Evolutionary conservation across 192 early-diverging fungal genomes (phyloP).

Genomic region (Coemansia sp.): DNA sequence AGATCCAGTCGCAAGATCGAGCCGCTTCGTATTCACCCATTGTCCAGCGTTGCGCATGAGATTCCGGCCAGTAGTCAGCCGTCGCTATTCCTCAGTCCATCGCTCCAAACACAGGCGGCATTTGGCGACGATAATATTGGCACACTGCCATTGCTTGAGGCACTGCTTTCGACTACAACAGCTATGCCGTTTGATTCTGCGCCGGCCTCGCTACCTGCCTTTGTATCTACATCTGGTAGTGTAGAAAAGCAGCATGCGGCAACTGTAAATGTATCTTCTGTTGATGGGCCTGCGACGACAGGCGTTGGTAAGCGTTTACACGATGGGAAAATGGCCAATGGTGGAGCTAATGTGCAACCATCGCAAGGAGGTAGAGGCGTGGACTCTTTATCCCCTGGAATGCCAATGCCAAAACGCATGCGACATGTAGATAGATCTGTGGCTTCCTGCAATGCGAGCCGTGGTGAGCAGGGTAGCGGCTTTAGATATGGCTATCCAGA

Average conservation of each 20-base stretch:
- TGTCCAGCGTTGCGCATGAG: neutral
- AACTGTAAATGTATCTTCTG: neutral
- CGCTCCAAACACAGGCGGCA: slow-evolving; percentile 11
- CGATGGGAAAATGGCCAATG: neutral
- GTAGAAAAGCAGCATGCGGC: slow-evolving; percentile 1
- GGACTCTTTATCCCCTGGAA: neutral
- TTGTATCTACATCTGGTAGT: neutral
- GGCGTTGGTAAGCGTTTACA: slow-evolving; percentile 4
- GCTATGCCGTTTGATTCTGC: slow-evolving; percentile 25
- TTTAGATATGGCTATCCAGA: slow-evolving; percentile 8
- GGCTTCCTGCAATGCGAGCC: neutral
- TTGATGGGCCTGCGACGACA: neutral
- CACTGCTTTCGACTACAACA: slow-evolving; percentile 38
- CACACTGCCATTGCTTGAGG: slow-evolving; percentile 44
- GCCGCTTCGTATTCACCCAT: neutral
- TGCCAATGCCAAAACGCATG: slow-evolving; percentile 25
- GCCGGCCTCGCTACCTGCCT: slow-evolving; percentile 13
- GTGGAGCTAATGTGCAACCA: neutral
- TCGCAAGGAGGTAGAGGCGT: neutral
- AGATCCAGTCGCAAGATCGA: neutral
- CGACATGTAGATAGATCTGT: slow-evolving; percentile 10
- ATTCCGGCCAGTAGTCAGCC: slow-evolving; percentile 7
- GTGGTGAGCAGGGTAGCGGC: neutral
- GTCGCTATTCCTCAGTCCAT: slow-evolving; percentile 9
- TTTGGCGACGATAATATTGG: slow-evolving; percentile 15